A percentile compares a stretch with the other conserved stretches of the same genome.
Evolutionary conservation across 306 rosid species (phyloP).

Genomic region (Vigna unguiculata): DNA sequence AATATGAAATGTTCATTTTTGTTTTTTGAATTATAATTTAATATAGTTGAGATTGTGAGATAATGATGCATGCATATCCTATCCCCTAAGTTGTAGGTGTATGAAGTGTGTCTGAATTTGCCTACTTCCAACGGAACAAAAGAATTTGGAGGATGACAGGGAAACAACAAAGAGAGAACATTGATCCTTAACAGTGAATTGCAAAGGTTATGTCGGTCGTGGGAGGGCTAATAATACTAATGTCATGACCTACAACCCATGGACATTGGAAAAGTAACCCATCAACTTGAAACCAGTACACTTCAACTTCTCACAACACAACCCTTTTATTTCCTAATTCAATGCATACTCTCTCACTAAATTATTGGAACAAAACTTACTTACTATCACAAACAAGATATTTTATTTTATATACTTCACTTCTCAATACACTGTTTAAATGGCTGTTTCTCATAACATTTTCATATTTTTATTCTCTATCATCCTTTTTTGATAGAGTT

Average conservation of each 20-base stretch:
- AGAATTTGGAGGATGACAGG: slow-evolving; percentile 35
- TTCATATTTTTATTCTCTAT: background rate
- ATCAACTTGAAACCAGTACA: slow-evolving; percentile 1
- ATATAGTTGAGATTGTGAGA: no score
- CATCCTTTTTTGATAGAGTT: no score
- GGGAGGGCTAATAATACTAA: background rate
- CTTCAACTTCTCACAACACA: background rate
- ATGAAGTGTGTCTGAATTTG: slow-evolving; percentile 4
- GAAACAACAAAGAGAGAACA: slow-evolving; percentile 37
- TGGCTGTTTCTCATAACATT: background rate
- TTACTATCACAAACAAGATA: no score
- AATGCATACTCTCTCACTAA: background rate
- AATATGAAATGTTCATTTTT: no score
- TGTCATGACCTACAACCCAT: slow-evolving; percentile 30
- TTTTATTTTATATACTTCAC: background rate
- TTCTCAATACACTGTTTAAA: background rate
- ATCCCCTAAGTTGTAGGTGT: background rate
- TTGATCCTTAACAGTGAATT: background rate
- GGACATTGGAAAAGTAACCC: slow-evolving; percentile 33
- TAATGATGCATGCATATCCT: background rate
- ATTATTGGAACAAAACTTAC: background rate
- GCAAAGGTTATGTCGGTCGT: slow-evolving; percentile 10
- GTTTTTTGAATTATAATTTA: no score
- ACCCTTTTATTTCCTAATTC: background rate
- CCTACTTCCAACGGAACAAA: slow-evolving; percentile 33